A percentile compares a stretch with the other conserved stretches of the same genome.
phyloP scores from a whole-genome alignment of 768 basidiomycete genomes.

The Boletus rex-veris region DNA sequence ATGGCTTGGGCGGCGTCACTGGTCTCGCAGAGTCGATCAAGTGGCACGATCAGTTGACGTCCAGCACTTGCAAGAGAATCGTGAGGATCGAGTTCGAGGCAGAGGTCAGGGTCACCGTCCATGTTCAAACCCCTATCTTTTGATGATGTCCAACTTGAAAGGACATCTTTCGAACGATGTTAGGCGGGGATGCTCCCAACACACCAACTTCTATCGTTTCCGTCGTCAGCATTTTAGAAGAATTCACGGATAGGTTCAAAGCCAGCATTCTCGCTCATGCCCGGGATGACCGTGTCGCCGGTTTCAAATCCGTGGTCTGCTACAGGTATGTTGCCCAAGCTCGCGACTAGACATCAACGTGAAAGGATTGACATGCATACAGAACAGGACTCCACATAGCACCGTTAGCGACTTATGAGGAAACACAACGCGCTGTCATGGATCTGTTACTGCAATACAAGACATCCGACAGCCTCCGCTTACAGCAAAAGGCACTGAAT shows the following conservation, averaged over 20 bases:
- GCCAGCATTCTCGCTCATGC: conserved; percentile 38
- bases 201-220: conserved; percentile 16
- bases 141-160: background rate
- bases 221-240: conserved; percentile 9
- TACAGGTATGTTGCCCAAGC: conserved; percentile 39
- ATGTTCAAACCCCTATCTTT: background rate
- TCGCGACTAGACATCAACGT: background rate
- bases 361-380: background rate
- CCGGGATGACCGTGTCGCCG: conserved; percentile 48
- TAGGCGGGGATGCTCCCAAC: conserved; percentile 3
- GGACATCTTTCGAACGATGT: conserved; percentile 22
- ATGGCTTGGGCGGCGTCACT: conserved; percentile 54
- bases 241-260: conserved; percentile 37
- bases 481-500: conserved; percentile 61
- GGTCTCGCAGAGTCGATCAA: conserved; percentile 46
- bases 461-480: conserved; percentile 41
- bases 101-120: conserved; percentile 45
- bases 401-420: conserved; percentile 24
- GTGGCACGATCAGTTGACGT: conserved; percentile 65
- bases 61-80: conserved; percentile 53
- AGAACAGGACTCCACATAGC: conserved; percentile 64
- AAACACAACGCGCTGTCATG: conserved; percentile 30
- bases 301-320: conserved; percentile 74
- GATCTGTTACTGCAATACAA: conserved; percentile 35
- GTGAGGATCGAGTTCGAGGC: conserved; percentile 68